Conservation (phyloP, 2,329 filamentous ascomycete genomes). For the Xylaria sp. region DNA sequence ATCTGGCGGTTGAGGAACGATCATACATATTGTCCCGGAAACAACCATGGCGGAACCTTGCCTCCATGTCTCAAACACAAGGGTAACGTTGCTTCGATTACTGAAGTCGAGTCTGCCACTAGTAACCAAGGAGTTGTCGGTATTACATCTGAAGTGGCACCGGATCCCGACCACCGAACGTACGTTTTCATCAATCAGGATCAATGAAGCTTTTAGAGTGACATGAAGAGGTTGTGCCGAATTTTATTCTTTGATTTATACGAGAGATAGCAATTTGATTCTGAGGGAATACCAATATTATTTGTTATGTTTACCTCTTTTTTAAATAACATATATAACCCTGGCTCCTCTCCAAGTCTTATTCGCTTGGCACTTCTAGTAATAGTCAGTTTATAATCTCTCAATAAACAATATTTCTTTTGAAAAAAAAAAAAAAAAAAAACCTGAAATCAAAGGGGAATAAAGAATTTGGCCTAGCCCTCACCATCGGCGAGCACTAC, state of each 20-base stretch:
- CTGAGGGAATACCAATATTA: not conserved
- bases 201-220: not conserved
- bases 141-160: slow-evolving; percentile 1
- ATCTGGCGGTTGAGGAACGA: slow-evolving; percentile 49
- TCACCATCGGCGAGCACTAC: not conserved
- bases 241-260: not conserved
- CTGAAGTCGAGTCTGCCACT: slow-evolving; percentile 16
- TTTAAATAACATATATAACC: too few relatives aligned
- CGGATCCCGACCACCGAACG: slow-evolving; percentile 27
- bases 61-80: slow-evolving; percentile 47
- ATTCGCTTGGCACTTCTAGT: too few relatives aligned
- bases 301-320: not conserved
- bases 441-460: too few relatives aligned
- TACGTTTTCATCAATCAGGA: slow-evolving; percentile 23
- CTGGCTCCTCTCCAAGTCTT: not conserved
- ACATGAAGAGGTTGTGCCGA: not conserved
- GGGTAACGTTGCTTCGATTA: slow-evolving; percentile 28
- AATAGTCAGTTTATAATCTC: too few relatives aligned
- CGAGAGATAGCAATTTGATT: not conserved
- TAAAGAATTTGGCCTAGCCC: not conserved
- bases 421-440: too few relatives aligned
- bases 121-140: slow-evolving; percentile 3
- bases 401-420: not conserved
- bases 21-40: slow-evolving; percentile 45
- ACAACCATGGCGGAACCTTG: slow-evolving; percentile 49